These are phyloP conservation scores for Arthrinium phaeospermum DNA, from an alignment of 2,329 filamentous ascomycete species.

Conservation along the genomic window DNA sequence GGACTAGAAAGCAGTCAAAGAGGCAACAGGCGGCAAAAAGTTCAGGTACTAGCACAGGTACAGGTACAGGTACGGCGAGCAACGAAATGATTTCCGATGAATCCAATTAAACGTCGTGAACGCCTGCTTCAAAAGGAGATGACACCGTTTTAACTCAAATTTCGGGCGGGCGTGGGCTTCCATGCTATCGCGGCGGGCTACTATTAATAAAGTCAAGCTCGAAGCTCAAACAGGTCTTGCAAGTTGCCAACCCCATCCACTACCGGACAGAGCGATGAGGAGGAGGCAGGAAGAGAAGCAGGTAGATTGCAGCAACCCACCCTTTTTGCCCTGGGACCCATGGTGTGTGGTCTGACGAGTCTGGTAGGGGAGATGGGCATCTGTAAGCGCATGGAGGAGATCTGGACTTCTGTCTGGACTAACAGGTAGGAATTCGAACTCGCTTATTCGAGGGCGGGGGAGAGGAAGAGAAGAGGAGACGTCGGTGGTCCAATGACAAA, in stretches of 20 bases:
- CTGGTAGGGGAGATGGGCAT: background rate
- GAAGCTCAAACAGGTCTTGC: background rate
- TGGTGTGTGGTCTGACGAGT: background rate
- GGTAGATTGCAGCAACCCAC: constrained; percentile 3
- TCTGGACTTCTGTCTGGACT: background rate
- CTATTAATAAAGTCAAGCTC: constrained; percentile 4
- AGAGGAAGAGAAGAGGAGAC: background rate
- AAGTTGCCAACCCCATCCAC: background rate
- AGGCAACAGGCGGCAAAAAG: background rate
- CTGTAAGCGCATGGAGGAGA: background rate
- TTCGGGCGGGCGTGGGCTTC: background rate
- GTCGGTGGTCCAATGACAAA: constrained; percentile 1
- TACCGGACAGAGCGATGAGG: background rate
- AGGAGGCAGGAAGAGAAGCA: background rate
- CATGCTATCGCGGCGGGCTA: background rate
- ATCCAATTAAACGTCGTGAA: background rate
- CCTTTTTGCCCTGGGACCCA: background rate
- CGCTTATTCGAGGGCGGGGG: background rate
- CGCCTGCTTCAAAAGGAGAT: background rate
- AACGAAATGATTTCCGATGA: background rate
- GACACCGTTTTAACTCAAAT: background rate
- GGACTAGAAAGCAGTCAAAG: background rate
- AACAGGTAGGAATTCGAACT: background rate
- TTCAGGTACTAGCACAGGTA: background rate
- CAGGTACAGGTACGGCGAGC: too few species aligned